A percentile compares a stretch with the other conserved stretches of the same genome.
Evolutionary conservation across 2,329 filamentous ascomycete genomes (phyloP).

Genomic region (Fusarium palustre): DNA sequence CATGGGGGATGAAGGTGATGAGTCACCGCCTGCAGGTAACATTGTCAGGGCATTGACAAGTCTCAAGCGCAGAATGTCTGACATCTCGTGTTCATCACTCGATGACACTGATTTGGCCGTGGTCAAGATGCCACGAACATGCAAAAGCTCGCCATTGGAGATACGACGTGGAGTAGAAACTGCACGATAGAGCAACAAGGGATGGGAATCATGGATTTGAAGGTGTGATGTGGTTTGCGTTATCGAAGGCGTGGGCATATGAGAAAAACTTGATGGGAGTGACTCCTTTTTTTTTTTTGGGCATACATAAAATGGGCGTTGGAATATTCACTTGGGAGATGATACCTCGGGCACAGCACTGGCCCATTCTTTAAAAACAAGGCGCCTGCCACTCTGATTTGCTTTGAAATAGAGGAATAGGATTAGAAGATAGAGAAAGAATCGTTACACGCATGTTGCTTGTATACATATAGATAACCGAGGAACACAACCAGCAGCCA

Average conservation of each 20-base stretch:
- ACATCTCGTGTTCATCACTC: constrained; percentile 61
- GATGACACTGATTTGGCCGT: constrained; percentile 50
- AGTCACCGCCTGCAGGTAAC: constrained; percentile 39
- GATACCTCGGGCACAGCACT: constrained; percentile 38
- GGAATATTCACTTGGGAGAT: constrained; percentile 18
- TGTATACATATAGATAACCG: not conserved
- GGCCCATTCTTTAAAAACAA: constrained; percentile 29
- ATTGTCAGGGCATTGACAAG: constrained; percentile 48
- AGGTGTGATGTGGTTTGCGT: not conserved
- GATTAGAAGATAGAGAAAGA: constrained; percentile 16
- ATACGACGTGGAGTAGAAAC: constrained; percentile 49
- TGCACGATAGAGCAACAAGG: constrained; percentile 29
- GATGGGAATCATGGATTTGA: not conserved
- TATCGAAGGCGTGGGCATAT: not conserved
- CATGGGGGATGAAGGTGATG: constrained; percentile 33
- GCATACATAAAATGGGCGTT: constrained; percentile 39
- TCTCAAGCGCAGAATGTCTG: constrained; percentile 64
- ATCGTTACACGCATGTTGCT: not conserved
- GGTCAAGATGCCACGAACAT: constrained; percentile 56
- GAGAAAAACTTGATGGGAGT: constrained; percentile 25
- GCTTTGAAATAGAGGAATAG: constrained; percentile 32
- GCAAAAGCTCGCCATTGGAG: constrained; percentile 55
- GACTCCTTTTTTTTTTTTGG: constrained; percentile 18
- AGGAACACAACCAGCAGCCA: not conserved
- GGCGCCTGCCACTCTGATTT: constrained; percentile 11